Base-by-base conservation (phyloP, 2,329 filamentous ascomycete species). In the Ophiostoma triangulosporum region DNA sequence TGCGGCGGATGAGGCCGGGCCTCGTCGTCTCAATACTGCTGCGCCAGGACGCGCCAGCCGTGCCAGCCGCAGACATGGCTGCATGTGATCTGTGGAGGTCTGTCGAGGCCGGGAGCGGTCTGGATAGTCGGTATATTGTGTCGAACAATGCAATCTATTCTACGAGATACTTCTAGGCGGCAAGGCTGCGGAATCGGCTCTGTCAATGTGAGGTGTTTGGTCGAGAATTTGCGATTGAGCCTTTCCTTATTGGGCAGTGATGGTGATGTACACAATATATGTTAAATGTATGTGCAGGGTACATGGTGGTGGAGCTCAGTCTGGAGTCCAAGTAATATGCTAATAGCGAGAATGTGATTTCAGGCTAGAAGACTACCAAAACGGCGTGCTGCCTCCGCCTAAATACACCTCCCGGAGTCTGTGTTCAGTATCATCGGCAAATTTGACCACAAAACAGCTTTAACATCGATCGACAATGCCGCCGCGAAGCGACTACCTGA, bases 21-120 rank as follows among this genome's bases (percentile, higher is more conserved):
- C 33, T 17, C 38, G 46, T 33, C 27, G 46, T 33, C 46, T 31
- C 12, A 50, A 17, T 51, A 26, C 48, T 27, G 50, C 36, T 31
- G 49, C 31, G 55, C 59, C 59, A 56, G 56, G 59, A 55, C 59
- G 60, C 57, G 61, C 59, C 58, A 60, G 59, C 58, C 60, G 61
- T 56, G 61, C 59, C 57, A 60, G 59, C 58, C 60, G 61, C 56
- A 65, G 60, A 60, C 64, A 67, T 67, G 62, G 62, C 62, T 62
- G 65, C 65, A 66, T 67, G 45, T 36, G 22, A n/a, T 7, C 29
- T 11, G 46, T 6, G 24, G 8, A 22, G 14, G 38, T 2, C 31
- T 36, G 31, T 36, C 12, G 17, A 8, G 31, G 17, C 2, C 3
- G 27, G 8, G 9, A 1, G 2, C 3, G 46, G 12, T 24, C 7